These are phyloP conservation scores for Drechslerella stenobrocha DNA, from an alignment of 2,329 filamentous ascomycete species.

Conservation along the genomic window DNA sequence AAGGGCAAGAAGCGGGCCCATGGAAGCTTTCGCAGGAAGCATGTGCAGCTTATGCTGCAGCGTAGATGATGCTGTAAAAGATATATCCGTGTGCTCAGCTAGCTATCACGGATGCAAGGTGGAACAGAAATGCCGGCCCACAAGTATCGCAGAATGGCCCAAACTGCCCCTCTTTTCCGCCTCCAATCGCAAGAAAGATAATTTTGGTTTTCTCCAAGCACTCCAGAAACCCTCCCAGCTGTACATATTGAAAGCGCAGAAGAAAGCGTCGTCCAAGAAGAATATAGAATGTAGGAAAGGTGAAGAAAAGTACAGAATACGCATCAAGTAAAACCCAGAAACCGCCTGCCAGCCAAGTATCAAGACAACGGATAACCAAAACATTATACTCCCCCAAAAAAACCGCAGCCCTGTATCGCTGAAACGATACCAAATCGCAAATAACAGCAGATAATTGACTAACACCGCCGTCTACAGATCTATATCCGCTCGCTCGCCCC, in stretches of 20 bases:
- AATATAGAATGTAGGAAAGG: neutral
- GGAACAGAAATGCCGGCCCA: no score
- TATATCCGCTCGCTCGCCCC: constrained; percentile 86
- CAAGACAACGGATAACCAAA: constrained; percentile 13
- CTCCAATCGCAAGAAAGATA: constrained; percentile 8
- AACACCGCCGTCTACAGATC: constrained; percentile 63
- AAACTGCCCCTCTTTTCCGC: neutral
- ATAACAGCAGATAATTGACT: constrained; percentile 25
- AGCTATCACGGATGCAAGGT: no score
- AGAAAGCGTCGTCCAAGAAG: neutral
- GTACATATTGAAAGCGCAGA: constrained; percentile 3
- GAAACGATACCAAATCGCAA: constrained; percentile 27
- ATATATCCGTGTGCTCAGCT: neutral
- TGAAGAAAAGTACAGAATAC: constrained; percentile 14
- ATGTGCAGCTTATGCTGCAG: no score
- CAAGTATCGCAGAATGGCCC: constrained; percentile 1
- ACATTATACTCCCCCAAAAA: constrained; percentile 20
- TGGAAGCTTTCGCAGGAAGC: no score
- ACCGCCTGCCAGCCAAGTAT: neutral
- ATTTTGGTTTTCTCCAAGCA: constrained; percentile 20
- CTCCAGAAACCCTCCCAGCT: constrained; percentile 28
- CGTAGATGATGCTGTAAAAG: no score
- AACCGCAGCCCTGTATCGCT: neutral
- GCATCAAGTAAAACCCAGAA: neutral
- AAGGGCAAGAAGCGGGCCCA: no score